phyloP scores from a whole-genome alignment of 148 eudicot genomes.

The Rhododendron henanense region DNA sequence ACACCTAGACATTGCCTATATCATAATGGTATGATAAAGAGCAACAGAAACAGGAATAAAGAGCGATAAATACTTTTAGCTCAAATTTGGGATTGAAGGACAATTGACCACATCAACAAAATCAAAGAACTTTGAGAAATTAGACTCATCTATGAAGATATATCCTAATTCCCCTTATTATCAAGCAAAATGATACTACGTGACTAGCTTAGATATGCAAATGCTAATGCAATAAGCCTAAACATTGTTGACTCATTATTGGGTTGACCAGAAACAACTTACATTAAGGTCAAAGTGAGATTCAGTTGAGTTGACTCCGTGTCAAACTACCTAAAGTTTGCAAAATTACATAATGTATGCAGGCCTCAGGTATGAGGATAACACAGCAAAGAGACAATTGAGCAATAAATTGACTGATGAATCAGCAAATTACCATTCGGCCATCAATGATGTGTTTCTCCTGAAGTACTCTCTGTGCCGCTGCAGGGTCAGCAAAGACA shows the following conservation, averaged over 20 bases:
- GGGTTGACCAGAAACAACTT: not conserved
- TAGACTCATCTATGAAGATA: not conserved
- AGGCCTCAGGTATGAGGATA: not conserved
- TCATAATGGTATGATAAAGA: not conserved
- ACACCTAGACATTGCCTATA: not conserved
- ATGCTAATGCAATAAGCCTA: not conserved
- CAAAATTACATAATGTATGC: not conserved
- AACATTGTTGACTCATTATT: not conserved
- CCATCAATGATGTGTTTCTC: slow-evolving; percentile 84
- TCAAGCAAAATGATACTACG: not conserved
- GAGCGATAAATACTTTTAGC: not conserved
- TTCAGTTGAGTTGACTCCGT: not conserved
- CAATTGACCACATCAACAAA: not conserved
- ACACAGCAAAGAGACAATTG: not conserved
- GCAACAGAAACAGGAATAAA: not conserved
- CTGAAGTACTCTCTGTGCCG: slow-evolving; percentile 62
- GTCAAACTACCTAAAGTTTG: not conserved
- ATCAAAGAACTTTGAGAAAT: not conserved
- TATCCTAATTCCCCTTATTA: not conserved
- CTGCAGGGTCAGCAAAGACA: slow-evolving; percentile 67
- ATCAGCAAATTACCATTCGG: slow-evolving; percentile 47
- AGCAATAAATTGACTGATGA: not conserved
- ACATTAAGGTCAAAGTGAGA: not conserved
- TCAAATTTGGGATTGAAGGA: not conserved
- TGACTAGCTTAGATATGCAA: not conserved